Evolutionary conservation across 345 rosid species (phyloP).

Genomic region (Brassica rapa): DNA sequence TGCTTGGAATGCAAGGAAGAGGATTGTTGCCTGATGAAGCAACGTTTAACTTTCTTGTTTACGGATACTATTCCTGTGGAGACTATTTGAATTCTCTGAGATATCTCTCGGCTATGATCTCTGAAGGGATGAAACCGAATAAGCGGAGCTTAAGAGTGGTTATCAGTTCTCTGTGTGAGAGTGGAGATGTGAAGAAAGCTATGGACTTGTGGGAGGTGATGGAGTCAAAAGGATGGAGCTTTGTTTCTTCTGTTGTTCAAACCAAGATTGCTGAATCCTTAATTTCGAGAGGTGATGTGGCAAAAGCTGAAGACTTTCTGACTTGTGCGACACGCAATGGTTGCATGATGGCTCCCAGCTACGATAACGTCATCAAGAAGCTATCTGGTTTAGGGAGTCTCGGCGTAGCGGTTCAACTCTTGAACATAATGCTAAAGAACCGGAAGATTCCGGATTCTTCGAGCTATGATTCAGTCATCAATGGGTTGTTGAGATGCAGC

Average conservation of each 20-base stretch:
- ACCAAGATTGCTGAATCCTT: conserved; percentile 52
- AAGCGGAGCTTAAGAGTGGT: conserved; percentile 58
- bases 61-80: conserved; percentile 54
- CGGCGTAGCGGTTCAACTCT: conserved; percentile 57
- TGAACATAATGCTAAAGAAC: conserved; percentile 66
- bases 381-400: conserved; percentile 49
- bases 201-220: conserved; percentile 56
- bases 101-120: conserved; percentile 64
- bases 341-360: conserved; percentile 33
- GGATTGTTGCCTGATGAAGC: conserved; percentile 53
- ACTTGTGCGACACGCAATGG: conserved; percentile 46
- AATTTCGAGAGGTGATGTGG: conserved; percentile 46
- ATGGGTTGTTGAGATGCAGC: conserved; percentile 45
- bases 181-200: conserved; percentile 50
- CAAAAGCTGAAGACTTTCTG: conserved; percentile 59
- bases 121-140: conserved; percentile 55
- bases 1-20: conserved; percentile 52
- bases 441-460: conserved; percentile 48
- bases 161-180: conserved; percentile 44
- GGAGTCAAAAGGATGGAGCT: conserved; percentile 54
- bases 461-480: conserved; percentile 62
- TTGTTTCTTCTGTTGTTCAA: conserved; percentile 50
- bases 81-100: conserved; percentile 46
- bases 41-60: conserved; percentile 64
- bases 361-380: conserved; percentile 59